Evolutionary conservation across 2,329 filamentous ascomycete species (phyloP), one percentile per base, ranked within the genome.

Genomic region (Pseudopyrenochaeta lycopersici): DNA sequence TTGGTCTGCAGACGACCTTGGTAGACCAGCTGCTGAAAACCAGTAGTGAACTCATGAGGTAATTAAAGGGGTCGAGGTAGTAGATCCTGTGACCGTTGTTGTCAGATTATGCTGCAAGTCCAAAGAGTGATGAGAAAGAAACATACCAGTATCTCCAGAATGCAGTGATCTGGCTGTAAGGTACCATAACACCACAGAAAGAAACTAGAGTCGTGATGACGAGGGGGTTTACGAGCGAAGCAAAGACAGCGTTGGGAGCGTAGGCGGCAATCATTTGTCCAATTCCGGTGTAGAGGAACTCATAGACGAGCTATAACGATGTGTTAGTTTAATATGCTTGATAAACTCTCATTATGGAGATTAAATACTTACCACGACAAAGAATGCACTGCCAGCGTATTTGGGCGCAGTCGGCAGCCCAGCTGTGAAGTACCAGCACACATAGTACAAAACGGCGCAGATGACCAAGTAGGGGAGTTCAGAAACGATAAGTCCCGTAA

Each of bases 391-490:
- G 21, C 85, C 85, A 84, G 61, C 89, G 83, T 4, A 86, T 81
- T 49, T 84, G 78, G 3, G 18, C 6, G 47, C 35, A 10, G 39
- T 21, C 12, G 56, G 54, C 4, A 74, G 67, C 20, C 59, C 64
- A 14, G 71, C 66, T 0, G 74, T 70, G 52, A 88, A 90, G 79
- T 90, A 90, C 78, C 85, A 89, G 70, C 80, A 83, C 2, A 83
- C 80, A 66, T 80, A 91, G 60, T 87, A 83, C 11, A 90, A 66
- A n/a, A 89, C 72, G 3, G 81, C 85, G 3, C 85, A 84, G 7
- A 90, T 51, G 33, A 85, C 78, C 52, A 84, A 79, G 76, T 81
- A 91, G 0, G 88, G 88, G 1, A 90, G 78, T 68, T 92, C 89
- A 41, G 88, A 87, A 1, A 89, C 50, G 48, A 91, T 84, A 64